phyloP scores from a whole-genome alignment of 257 asterid species.

The Lantana camara region DNA sequence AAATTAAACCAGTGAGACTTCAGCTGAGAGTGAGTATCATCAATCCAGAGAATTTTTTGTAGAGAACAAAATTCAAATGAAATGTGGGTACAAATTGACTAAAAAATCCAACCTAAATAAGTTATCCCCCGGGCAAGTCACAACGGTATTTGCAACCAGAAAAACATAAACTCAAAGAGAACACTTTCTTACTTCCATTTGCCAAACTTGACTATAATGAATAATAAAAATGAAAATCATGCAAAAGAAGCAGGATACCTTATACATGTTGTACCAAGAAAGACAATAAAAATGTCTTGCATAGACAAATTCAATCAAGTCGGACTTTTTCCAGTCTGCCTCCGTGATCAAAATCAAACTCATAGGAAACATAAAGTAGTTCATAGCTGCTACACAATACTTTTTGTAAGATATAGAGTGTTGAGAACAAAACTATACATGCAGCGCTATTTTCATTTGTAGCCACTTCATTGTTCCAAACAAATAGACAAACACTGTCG shows the following conservation, averaged over 20 bases:
- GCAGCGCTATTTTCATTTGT: background rate
- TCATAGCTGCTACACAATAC: background rate
- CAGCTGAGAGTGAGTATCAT: conserved; percentile 9
- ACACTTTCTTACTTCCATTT: background rate
- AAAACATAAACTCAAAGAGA: conserved; percentile 10
- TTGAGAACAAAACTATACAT: conserved; percentile 2
- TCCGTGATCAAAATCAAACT: conserved; percentile 1
- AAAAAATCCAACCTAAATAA: background rate
- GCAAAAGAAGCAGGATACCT: background rate
- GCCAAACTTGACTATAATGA: background rate
- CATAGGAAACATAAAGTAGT: conserved; percentile 5
- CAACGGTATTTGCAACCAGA: conserved; percentile 1
- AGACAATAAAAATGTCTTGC: conserved; percentile 8
- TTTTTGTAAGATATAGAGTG: background rate
- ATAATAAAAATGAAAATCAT: background rate
- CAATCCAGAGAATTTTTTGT: conserved; percentile 4
- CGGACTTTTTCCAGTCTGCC: background rate
- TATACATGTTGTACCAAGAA: background rate
- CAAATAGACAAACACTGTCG: background rate
- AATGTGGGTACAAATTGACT: background rate
- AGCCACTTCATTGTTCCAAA: conserved; percentile 1
- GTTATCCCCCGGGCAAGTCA: conserved; percentile 7
- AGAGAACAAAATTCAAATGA: conserved; percentile 6
- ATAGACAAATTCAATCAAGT: conserved; percentile 1
- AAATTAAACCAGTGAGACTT: background rate